phyloP scores from a whole-genome alignment of 108 stramenopile species.

The Skeletonema marinoi region DNA sequence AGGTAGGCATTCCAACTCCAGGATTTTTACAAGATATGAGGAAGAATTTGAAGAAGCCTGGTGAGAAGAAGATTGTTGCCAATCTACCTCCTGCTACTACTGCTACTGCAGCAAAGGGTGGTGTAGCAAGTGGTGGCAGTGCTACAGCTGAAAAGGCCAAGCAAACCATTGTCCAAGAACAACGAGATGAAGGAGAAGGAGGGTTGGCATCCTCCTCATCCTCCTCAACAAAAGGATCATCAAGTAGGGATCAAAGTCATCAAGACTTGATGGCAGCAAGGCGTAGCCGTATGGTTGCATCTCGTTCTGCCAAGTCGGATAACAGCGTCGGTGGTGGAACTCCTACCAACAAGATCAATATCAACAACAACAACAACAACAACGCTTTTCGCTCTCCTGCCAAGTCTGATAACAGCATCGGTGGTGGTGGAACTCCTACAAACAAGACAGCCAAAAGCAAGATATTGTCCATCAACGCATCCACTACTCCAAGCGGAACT shows the following conservation, averaged over 20 bases:
- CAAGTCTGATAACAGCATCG: neutral
- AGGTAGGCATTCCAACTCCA: conserved; percentile 40
- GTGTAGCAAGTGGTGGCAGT: neutral
- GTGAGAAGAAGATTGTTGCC: neutral
- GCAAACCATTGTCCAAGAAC: neutral
- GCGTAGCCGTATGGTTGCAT: conserved; percentile 19
- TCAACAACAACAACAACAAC: neutral
- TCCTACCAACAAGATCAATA: neutral
- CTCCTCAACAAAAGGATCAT: neutral
- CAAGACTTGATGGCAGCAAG: conserved; percentile 6
- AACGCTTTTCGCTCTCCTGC: neutral
- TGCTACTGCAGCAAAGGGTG: neutral
- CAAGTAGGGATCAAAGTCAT: neutral
- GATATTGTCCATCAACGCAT: neutral
- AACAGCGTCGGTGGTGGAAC: neutral
- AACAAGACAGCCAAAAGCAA: neutral
- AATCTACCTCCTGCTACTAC: neutral
- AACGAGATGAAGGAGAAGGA: neutral
- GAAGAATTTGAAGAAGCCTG: conserved; percentile 37
- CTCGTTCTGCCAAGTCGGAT: neutral
- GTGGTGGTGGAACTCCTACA: neutral
- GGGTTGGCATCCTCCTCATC: neutral
- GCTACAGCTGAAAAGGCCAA: neutral
- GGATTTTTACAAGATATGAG: conserved; percentile 23
- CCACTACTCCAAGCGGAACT: neutral